Evolutionary conservation across 495 filamentous ascomycete species (phyloP).

Genomic region (Copromyces sp.): DNA sequence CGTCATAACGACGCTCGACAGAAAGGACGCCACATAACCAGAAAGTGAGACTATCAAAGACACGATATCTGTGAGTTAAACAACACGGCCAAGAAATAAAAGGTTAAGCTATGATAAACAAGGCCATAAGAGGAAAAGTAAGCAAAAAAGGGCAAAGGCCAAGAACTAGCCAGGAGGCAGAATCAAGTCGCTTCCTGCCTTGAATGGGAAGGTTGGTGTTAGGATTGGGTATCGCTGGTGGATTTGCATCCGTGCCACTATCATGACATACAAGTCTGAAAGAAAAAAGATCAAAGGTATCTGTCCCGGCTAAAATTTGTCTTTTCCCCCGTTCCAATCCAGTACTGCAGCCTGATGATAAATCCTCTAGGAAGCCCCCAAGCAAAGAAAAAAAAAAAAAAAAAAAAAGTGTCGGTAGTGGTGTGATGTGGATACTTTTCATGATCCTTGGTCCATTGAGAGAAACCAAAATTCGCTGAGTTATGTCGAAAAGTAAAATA

Average conservation of each 20-base stretch:
- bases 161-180: background rate
- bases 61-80: background rate
- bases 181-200: background rate
- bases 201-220: background rate
- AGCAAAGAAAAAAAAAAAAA: background rate
- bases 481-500: background rate
- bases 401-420: background rate
- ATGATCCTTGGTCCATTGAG: background rate
- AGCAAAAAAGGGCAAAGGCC: background rate
- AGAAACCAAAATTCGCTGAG: background rate
- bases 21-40: background rate
- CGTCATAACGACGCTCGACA: background rate
- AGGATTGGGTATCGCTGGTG: background rate
- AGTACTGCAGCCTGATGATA: background rate
- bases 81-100: background rate
- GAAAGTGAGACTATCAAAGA: background rate
- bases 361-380: background rate
- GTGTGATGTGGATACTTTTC: background rate
- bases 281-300: background rate
- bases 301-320: background rate
- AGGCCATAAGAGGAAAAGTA: background rate
- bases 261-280: background rate
- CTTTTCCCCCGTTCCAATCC: background rate
- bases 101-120: background rate
- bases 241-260: background rate